Conservation (phyloP, 2,329 filamentous ascomycete genomes). For the Hypoxylon sp. region DNA sequence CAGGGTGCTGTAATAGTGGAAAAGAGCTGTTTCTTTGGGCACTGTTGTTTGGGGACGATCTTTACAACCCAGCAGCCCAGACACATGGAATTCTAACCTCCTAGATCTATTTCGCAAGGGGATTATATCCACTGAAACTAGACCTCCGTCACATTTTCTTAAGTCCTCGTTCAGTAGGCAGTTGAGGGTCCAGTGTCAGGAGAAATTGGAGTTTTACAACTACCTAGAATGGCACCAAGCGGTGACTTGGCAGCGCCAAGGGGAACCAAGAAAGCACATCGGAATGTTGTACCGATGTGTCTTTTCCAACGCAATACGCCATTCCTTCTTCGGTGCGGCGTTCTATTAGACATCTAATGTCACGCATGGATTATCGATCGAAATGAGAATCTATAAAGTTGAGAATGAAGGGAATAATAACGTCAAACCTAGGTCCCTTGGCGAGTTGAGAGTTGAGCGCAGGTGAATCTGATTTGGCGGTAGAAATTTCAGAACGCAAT, state of each 20-base stretch:
- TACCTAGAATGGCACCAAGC: not conserved
- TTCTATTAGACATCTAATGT: not conserved
- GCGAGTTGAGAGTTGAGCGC: no score
- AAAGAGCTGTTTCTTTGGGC: not conserved
- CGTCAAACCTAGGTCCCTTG: not conserved
- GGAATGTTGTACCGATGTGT: slow-evolving; percentile 4
- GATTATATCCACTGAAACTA: not conserved
- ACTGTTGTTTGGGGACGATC: not conserved
- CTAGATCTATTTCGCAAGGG: not conserved
- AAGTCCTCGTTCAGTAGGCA: not conserved
- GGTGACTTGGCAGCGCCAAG: slow-evolving; percentile 4
- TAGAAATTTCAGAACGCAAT: no score
- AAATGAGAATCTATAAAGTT: not conserved
- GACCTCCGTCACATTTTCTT: not conserved
- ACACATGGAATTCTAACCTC: not conserved
- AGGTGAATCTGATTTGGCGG: no score
- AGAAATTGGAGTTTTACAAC: not conserved
- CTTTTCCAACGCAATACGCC: not conserved
- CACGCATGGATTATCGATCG: not conserved
- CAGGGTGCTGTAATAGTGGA: not conserved
- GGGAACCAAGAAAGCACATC: not conserved
- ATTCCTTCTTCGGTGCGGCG: not conserved
- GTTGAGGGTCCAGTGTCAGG: not conserved
- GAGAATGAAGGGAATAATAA: not conserved
- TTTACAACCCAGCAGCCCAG: not conserved